These are phyloP conservation scores for Acorus calamus DNA, from an alignment of 106 monocot species.

Conservation along the genomic window DNA sequence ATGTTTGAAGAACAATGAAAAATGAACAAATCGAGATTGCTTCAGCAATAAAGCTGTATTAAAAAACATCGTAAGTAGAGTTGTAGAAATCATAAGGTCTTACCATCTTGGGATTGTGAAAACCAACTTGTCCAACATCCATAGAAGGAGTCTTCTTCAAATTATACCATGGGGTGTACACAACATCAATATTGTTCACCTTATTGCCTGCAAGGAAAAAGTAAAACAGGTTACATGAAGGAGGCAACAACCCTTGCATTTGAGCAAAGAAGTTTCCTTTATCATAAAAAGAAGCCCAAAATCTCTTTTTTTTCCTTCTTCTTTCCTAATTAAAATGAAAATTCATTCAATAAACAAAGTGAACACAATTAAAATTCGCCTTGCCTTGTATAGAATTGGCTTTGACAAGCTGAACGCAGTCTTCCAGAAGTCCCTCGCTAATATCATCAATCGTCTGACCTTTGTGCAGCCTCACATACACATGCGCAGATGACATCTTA, in stretches of 20 bases:
- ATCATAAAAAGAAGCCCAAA: too few relatives aligned
- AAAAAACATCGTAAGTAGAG: too few relatives aligned
- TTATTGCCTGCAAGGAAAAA: constrained; percentile 62
- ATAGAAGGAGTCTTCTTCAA: constrained; percentile 95
- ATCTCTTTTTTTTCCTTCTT: too few relatives aligned
- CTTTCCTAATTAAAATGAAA: background rate
- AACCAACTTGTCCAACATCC: constrained; percentile 99
- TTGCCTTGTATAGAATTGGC: constrained; percentile 96
- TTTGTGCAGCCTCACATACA: constrained; percentile 81
- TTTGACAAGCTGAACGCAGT: constrained; percentile 92
- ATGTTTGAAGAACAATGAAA: background rate
- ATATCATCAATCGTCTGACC: constrained; percentile 92
- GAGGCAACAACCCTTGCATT: too few relatives aligned
- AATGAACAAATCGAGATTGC: background rate
- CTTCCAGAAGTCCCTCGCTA: constrained; percentile 81
- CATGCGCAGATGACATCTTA: constrained; percentile 98
- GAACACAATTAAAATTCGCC: background rate
- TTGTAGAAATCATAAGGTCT: background rate
- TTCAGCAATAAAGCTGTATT: too few relatives aligned
- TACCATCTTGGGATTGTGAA: constrained; percentile 93
- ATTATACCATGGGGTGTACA: constrained; percentile 96
- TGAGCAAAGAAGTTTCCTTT: too few relatives aligned
- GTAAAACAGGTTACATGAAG: background rate
- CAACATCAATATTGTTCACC: constrained; percentile 92
- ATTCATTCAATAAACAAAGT: constrained; percentile 1